These are phyloP conservation scores for Luffa aegyptiaca DNA, from an alignment of 306 rosid genomes.

Conservation along the genomic window DNA sequence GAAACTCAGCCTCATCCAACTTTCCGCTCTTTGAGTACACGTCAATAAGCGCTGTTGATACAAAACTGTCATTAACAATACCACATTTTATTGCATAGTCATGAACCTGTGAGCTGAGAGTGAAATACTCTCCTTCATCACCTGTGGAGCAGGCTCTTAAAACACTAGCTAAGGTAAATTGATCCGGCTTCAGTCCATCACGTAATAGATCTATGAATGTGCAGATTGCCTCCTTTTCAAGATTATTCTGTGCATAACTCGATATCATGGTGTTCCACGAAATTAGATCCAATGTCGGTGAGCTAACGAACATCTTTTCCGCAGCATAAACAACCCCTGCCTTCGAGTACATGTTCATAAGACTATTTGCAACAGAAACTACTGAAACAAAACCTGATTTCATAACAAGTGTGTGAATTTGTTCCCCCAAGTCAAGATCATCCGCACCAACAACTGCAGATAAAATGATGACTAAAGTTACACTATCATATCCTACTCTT, in stretches of 20 bases:
- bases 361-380: slow-evolving; percentile 50
- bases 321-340: slow-evolving; percentile 33
- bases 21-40: slow-evolving; percentile 55
- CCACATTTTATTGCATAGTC: slow-evolving; percentile 42
- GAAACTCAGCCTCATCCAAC: slow-evolving; percentile 51
- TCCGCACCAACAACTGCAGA: slow-evolving; percentile 34
- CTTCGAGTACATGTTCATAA: slow-evolving; percentile 66
- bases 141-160: slow-evolving; percentile 60
- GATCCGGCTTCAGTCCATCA: slow-evolving; percentile 46
- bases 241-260: slow-evolving; percentile 38
- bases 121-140: slow-evolving; percentile 29
- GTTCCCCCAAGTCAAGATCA: slow-evolving; percentile 41
- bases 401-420: slow-evolving; percentile 44
- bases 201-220: slow-evolving; percentile 36
- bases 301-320: slow-evolving; percentile 30
- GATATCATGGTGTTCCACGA: slow-evolving; percentile 82
- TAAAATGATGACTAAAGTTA: slow-evolving; percentile 38
- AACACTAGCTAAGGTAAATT: slow-evolving; percentile 59
- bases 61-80: slow-evolving; percentile 39
- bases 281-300: slow-evolving; percentile 54
- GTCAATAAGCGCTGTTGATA: slow-evolving; percentile 63
- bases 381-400: slow-evolving; percentile 32
- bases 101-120: slow-evolving; percentile 50
- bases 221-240: slow-evolving; percentile 38
- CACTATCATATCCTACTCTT: slow-evolving; percentile 31